Evolutionary conservation across 2,329 filamentous ascomycete genomes (phyloP), one percentile per base, ranked within the genome.

Genomic region (Macrophomina tecta): DNA sequence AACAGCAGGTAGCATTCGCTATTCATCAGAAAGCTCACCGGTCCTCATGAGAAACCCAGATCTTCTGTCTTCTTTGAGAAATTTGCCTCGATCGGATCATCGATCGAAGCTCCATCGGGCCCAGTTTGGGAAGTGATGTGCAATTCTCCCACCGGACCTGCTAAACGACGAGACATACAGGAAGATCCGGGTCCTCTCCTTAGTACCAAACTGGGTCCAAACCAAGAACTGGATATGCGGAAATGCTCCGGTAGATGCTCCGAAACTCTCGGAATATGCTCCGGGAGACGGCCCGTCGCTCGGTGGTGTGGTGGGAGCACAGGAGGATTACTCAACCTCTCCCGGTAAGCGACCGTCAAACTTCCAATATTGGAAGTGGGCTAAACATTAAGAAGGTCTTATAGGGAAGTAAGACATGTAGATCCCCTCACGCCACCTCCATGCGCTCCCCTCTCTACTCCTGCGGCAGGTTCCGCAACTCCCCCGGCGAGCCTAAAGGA

Each of bases 371-470:
- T n/a, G 42, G 58, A 49, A 62, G 34, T 49, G n/a, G 32, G 45
- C 45, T 28, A 49, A 38, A 45, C 58, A 34, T 28, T 9, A 16
- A 3, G 11, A 45, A 16, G 34, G 32, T 18, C 56, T 16, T 6
- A 36, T 36, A 8, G 5, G 56, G 45, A 23, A 36, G 40, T 16
- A 8, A 23, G 16, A 30, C 45, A 9, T 49, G 58, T 16, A 62
- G 32, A 62, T 62, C 58, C 18, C 18, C 32, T 49, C 46, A 62
- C 58, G 45, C 56, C 58, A 62, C 32, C 45, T 45, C 58, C 58
- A 16, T 42, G 48, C 49, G 48, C 49, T 23, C 36, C 14, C 32
- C 8, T 28, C n/a, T 28, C 16, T 28, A n/a, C 34, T 49, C 11
- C 45, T 38, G 32, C 58, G 58, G 58, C 42, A 49, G 32, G 45